Base-by-base conservation (phyloP, 1,139 yeast species). In the Sugiyamaella paludigena region DNA sequence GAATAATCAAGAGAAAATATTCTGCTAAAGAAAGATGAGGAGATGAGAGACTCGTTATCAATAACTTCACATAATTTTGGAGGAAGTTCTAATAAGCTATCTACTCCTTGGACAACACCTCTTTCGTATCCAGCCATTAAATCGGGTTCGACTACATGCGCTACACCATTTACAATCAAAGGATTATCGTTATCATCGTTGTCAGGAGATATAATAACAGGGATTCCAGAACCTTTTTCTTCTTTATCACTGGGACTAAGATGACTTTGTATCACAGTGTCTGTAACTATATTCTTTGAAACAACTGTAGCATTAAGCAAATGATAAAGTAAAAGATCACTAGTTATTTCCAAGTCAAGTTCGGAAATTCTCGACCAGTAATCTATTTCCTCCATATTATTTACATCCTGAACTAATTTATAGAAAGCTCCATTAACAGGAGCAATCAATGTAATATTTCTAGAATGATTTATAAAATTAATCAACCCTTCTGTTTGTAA, bases 371-470 rank as follows among this genome's bases (percentile, higher is more conserved):
- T 13, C 4, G 34, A 31, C 12, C 12, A n/a, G 34, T n/a, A 31
- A 3, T 13, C 34, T n/a, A 6, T 6, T 2, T 13, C 30, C 24
- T 32, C 53, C 3, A 4, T 19, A 4, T 5, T 5, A 19, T 19
- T 19, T 19, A 3, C 24, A 19, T 19, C 24, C 37, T 65, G 62
- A 15, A 62, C 67, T 15, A 59, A 43, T 11, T 55, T 60, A 12
- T 70, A 74, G 66, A 86, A 89, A 0, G 96, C 97, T 59, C 85
- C 81, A 67, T 91, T 88, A 15, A 87, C 77, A 0, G 98, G 97
- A 0, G 97, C 97, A 40, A 88, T 65, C 15, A 91, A 69, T 0
- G 98, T 88, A 46, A 84, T 77, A 63, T 89, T 85, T 33, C 73
- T 70, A 53, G 85, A 67, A 33, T 72, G 71, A 64, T 88, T 91